Conservation (phyloP, 352 stramenopile genomes). For the Halophytophthora batemanensis region DNA sequence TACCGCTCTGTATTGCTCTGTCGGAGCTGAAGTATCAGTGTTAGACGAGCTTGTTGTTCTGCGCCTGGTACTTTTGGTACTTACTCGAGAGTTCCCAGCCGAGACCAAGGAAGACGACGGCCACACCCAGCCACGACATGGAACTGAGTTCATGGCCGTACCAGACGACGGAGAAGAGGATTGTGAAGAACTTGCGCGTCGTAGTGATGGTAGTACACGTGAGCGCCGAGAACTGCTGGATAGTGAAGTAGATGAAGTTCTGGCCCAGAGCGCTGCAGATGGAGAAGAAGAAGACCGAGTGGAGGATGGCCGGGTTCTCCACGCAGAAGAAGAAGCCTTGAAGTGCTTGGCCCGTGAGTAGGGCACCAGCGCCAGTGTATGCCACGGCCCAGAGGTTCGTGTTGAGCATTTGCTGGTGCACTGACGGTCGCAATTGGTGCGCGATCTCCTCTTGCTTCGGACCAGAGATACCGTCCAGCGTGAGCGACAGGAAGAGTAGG, state of each 20-base stretch:
- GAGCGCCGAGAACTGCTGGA: slow-evolving; percentile 97
- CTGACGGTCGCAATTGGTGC: slow-evolving; percentile 63
- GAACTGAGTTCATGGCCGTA: slow-evolving; percentile 92
- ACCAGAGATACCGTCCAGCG: slow-evolving; percentile 94
- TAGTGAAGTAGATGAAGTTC: slow-evolving; percentile 99
- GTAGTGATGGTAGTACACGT: slow-evolving; percentile 99
- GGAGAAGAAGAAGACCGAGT: slow-evolving; percentile 92
- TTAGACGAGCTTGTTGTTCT: slow-evolving; percentile 37
- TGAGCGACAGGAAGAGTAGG: slow-evolving; percentile 90
- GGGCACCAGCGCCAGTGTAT: slow-evolving; percentile 73
- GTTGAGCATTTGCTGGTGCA: slow-evolving; percentile 91
- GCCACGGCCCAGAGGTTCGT: slow-evolving; percentile 88
- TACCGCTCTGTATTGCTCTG: too few species aligned
- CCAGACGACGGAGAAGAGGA: slow-evolving; percentile 96
- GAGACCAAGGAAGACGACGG: slow-evolving; percentile 90
- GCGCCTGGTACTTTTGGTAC: slow-evolving; percentile 80
- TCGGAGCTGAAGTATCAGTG: too few species aligned
- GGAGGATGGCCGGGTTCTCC: slow-evolving; percentile 79
- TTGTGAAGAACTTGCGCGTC: slow-evolving; percentile 99
- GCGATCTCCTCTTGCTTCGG: slow-evolving; percentile 94
- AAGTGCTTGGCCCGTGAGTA: slow-evolving; percentile 73
- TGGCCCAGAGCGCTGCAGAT: slow-evolving; percentile 96
- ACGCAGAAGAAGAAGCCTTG: slow-evolving; percentile 77
- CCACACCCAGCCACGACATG: slow-evolving; percentile 91
- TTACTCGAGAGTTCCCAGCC: slow-evolving; percentile 84